Evolutionary conservation across 2,329 filamentous ascomycete genomes (phyloP).

Genomic region (Hymenoscyphus linearis): DNA sequence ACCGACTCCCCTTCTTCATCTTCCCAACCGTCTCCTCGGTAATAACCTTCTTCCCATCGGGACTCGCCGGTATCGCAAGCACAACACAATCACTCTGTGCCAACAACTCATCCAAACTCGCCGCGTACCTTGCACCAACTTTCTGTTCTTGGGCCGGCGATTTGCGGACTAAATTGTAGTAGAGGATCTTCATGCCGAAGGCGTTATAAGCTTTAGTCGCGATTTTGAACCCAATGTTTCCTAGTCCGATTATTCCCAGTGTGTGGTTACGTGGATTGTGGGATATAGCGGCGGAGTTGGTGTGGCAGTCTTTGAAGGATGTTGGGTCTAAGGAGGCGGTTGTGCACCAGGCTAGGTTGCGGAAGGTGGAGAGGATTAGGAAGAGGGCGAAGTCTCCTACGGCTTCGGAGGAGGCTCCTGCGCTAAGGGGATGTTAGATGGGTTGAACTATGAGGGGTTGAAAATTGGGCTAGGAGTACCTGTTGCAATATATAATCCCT

Average conservation of each 20-base stretch:
- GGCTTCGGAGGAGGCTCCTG: constrained; percentile 63
- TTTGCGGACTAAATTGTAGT: constrained; percentile 53
- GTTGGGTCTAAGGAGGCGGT: constrained; percentile 23
- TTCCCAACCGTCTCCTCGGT: constrained; percentile 40
- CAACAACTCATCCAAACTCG: constrained; percentile 47
- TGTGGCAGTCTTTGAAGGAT: constrained; percentile 55
- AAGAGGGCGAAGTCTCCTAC: constrained; percentile 68
- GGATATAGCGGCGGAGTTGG: constrained; percentile 51
- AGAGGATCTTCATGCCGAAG: constrained; percentile 63
- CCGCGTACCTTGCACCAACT: constrained; percentile 49
- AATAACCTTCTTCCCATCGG: constrained; percentile 45
- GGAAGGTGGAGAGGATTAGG: constrained; percentile 64
- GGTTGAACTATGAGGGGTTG: too few species aligned
- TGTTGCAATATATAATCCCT: constrained; percentile 67
- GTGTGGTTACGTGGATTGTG: constrained; percentile 57
- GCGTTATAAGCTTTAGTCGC: constrained; percentile 51
- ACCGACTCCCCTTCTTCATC: constrained; percentile 49
- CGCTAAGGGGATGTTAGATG: constrained; percentile 34
- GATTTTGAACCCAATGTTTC: constrained; percentile 59
- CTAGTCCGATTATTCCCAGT: constrained; percentile 60
- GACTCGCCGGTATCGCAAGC: constrained; percentile 51
- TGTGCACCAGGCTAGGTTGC: constrained; percentile 54
- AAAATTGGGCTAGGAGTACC: constrained; percentile 14
- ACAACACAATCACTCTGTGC: constrained; percentile 53
- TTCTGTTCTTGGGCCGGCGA: constrained; percentile 25